Base-by-base conservation (phyloP, 75 land plant genomes). In the Pinus taeda region DNA sequence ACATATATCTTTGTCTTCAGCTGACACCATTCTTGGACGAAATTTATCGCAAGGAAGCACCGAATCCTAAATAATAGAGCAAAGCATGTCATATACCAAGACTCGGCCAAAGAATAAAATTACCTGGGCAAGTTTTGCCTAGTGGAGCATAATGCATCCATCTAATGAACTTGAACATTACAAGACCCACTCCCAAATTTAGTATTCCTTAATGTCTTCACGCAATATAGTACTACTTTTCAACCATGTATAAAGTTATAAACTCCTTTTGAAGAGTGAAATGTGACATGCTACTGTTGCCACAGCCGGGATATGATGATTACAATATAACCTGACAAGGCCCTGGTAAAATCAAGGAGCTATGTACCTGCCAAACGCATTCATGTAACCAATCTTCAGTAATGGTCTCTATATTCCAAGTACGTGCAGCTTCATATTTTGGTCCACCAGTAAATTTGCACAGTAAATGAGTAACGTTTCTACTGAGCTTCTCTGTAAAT, bases 351-450 rank as follows among this genome's bases (percentile, higher is more conserved):
- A 49, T 49, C 13, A 11, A 49, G 12, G 11, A 49, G 55, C 55
- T 49, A 62, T n/a, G n/a, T 77, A 93, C 98, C 95, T 95, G 83
- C 13, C 18, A 66, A 21, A 93, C 79, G 63, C 99, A 97, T 42
- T 90, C 91, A 79, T 80, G 86, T 6, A 97, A 82, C 99, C 99
- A 97, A 22, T 97, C 92, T 62, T 87, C 87, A 74, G 96, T 91
- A 67, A 90, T 83, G 76, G 83, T 33, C 56, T 76, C 63, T 57
- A 95, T 88, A 21, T 93, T 92, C 88, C 85, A 84, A 63, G 81
- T 83, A 81, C 88, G 81, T 53, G 98, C 91, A 81, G 89, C 89
- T 61, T 91, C 90, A 80, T 88, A 97, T 76, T 97, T 97, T 2
- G 88, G 91, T 33, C 99, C 99, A 79, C 78, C 81, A 13, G 81